Evolutionary conservation across 176 grass and related monocot genomes (phyloP).

Genomic region (Carex littledalei): DNA sequence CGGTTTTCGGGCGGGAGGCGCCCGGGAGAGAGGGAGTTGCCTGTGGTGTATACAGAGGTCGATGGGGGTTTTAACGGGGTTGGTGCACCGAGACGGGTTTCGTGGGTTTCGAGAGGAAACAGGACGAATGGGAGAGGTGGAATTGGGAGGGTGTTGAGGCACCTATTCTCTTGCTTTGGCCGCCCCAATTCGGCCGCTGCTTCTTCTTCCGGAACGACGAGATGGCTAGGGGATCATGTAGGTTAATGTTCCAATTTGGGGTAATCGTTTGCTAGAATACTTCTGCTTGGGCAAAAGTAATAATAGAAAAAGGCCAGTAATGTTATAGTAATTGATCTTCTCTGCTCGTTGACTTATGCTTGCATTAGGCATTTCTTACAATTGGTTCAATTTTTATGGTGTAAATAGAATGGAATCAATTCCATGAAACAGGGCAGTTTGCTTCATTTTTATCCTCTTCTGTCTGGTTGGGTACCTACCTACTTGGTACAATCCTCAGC

Average conservation of each 20-base stretch:
- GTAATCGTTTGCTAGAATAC: slow-evolving; percentile 1
- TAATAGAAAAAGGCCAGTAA: slow-evolving; percentile 6
- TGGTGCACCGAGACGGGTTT: slow-evolving; percentile 64
- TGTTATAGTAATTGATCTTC: slow-evolving; percentile 3
- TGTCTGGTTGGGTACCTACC: neutral
- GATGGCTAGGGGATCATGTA: slow-evolving; percentile 5
- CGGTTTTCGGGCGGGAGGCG: slow-evolving; percentile 65
- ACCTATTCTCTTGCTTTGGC: slow-evolving; percentile 58
- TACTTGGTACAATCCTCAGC: neutral
- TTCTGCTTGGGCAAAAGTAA: neutral
- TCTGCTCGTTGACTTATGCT: slow-evolving; percentile 5
- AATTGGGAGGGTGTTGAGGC: slow-evolving; percentile 34
- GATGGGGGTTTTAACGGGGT: slow-evolving; percentile 73
- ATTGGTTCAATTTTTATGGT: slow-evolving; percentile 21
- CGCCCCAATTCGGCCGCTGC: neutral
- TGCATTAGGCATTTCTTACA: slow-evolving; percentile 20
- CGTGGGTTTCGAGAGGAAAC: slow-evolving; percentile 60
- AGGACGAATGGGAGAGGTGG: slow-evolving; percentile 40
- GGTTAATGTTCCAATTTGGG: neutral
- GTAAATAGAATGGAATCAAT: slow-evolving; percentile 32
- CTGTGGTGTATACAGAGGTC: slow-evolving; percentile 87
- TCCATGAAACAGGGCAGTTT: slow-evolving; percentile 19
- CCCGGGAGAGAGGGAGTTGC: slow-evolving; percentile 76
- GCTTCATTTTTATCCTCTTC: neutral
- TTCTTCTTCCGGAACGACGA: slow-evolving; percentile 3